Base-by-base conservation (phyloP, 2,329 filamentous ascomycete genomes). In the Madurella mycetomatis region DNA sequence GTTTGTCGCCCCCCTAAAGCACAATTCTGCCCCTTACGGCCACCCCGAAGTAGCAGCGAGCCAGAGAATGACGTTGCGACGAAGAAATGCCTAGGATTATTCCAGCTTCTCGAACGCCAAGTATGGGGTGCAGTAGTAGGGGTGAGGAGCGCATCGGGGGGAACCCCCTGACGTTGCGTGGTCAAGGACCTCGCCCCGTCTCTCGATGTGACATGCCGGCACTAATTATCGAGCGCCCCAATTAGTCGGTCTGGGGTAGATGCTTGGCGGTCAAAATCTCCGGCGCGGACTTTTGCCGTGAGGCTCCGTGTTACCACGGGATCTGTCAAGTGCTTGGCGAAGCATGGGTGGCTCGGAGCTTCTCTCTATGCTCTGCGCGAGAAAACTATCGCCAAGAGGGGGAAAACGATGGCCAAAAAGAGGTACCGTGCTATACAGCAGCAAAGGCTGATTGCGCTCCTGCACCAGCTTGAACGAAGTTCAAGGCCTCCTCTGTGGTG, bases 241-340 rank as follows among this genome's bases (percentile, higher is more conserved):
- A 18, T 31, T 44, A 47, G 32, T 34, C 47, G 31, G 49, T 51
- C 54, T 55, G 51, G 51, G 49, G 46, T 49, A 47, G 16, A 25
- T 41, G 44, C 44, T 19, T 47, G 47, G 47, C n/a, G 46, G 40
- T 13, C 25, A 47, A 52, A 44, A 25, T 49, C 49, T 52, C 53
- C 46, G 49, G 34, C 39, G 49, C 46, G 51, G 58, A 50, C 40
- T 57, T 59, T 57, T 58, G 51, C 55, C 58, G 56, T 17, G 31
- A 55, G 25, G n/a, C 16, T 47, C 45, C 48, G 58, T 45, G 53
- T 53, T 46, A 54, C 53, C 45, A 41, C 39, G 25, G 42, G 46
- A 51, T 31, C 48, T 54, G n/a, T n/a, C 32, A 41, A 16, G n/a
- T 12, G n/a, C 50, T 57, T 51, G 47, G 54, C 54, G 17, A 7